Evolutionary conservation across 768 basidiomycete genomes (phyloP).

Genomic region (Calocybe indica): DNA sequence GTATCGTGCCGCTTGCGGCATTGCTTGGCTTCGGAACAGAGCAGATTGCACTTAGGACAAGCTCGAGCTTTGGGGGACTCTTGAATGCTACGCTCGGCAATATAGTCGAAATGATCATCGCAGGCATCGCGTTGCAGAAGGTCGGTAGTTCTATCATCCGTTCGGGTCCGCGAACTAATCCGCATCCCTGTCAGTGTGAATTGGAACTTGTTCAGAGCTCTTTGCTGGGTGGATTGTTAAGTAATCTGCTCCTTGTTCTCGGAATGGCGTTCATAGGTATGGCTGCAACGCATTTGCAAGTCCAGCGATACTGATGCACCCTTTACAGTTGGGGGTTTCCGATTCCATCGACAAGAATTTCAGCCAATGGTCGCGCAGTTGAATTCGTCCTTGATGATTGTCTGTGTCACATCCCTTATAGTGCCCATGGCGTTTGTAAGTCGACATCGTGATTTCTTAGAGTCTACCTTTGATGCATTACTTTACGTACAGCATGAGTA

Average conservation of each 20-base stretch:
- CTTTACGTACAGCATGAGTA: conserved; percentile 23
- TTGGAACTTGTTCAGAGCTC: conserved; percentile 48
- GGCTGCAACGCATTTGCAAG: conserved; percentile 44
- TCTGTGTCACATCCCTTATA: conserved; percentile 65
- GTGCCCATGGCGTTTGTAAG: conserved; percentile 57
- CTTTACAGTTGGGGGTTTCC: conserved; percentile 33
- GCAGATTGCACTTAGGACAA: conserved; percentile 42
- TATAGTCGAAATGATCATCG: conserved; percentile 47
- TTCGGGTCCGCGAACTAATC: conserved; percentile 2
- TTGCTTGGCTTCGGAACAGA: conserved; percentile 48
- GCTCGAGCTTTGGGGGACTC: conserved; percentile 44
- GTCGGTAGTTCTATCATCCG: conserved; percentile 18
- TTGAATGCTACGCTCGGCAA: conserved; percentile 51
- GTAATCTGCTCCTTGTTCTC: conserved; percentile 80
- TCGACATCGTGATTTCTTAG: conserved; percentile 7
- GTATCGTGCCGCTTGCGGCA: conserved; percentile 46
- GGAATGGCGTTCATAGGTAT: conserved; percentile 74
- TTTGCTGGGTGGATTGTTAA: conserved; percentile 44
- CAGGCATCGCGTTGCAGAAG: conserved; percentile 34
- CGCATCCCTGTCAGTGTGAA: conserved; percentile 30
- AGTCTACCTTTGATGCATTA: conserved; percentile 11
- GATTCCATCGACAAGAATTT: conserved; percentile 47
- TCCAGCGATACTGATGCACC: background rate
- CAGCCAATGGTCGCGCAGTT: conserved; percentile 55
- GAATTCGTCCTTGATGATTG: conserved; percentile 61